Evolutionary conservation across 2,329 filamentous ascomycete genomes (phyloP), one percentile per base, ranked within the genome.

Genomic region (Fusarium continuum): DNA sequence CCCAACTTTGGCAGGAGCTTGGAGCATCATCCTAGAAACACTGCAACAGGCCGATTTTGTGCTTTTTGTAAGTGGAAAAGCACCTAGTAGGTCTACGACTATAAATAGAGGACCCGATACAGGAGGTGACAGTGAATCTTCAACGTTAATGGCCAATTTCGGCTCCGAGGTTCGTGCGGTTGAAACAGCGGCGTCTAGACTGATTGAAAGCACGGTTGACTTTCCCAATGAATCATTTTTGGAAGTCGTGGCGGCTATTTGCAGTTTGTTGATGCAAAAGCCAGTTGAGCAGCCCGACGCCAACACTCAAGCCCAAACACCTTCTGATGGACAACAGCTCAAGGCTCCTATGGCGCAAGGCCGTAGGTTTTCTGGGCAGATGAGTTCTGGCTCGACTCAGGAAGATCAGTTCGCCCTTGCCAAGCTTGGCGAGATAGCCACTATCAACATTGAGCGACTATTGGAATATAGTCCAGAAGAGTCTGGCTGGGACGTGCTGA

Each of bases 11-110:
- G 88, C 91, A 29, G 82, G 85, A 13, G 91, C 94, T 1, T 99
- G 96, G 91, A 88, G 88, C 2, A 98, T 99, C 55, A 83, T 99
- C 14, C 83, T 99, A 2, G 93, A 96, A 71, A 96, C 93, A 0
- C 79, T 99, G 8, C 93, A 97, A 71, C 92, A 97, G 74, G 93
- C 94, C 4, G 95, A 98, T 69, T 88, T 96, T 61, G 88, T 98
- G 5, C 83, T 97, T 22, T 91, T 89, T 51, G 83, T 86, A 10
- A 86, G 83, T 13, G 83, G 83, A 10, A 87, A 86, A 66, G 73
- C 80, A 5, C 78, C 83, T 0, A 84, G 82, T 0, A 80, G 82
- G 49, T 82, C 83, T 2, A 79, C 83, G 6, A 78, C 83, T 1
- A 77, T 80, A 6, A 77, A 75, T 11, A 79, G 80, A 55, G 78